Base-by-base conservation (phyloP, 371 early-diverging fungal genomes). In the Phascolomyces articulosus region DNA sequence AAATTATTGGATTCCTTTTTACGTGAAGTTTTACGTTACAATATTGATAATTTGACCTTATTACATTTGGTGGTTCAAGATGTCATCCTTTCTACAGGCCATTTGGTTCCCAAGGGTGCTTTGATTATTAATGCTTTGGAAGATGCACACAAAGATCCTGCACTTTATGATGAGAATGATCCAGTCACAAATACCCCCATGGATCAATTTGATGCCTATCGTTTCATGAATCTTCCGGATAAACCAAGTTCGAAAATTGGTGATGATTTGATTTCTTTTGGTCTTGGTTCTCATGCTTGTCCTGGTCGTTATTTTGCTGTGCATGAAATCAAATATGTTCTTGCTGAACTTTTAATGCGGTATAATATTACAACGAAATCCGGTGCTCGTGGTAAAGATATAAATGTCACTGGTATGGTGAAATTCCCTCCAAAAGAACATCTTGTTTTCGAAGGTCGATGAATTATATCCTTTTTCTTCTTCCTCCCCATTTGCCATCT, bases 251-350 rank as follows among this genome's bases (percentile, higher is more conserved):
- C 73, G 1, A 74, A 66, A 2, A 47, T 69, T 4, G 60, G 54
- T 18, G 20, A 28, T 3, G 54, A 62, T 31, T 38, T 53, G 1
- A 24, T 51, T 24, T 40, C 51, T 4, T 44, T 68, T 48, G 73
- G 68, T 3, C n/a, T 67, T 9, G 67, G 69, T 4, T 29, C 47
- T 40, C 51, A 51, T 51, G 44, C 44, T 18, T 51, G 85, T 55
- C 85, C 85, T 40, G 85, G 85, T 23, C 65, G 85, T 9, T 82
- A 65, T 60, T 73, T 84, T 63, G 85, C 85, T 8, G 68, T 74
- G 8, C 74, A 76, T 10, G 81, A 84, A 48, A 72, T 84, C 58
- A 81, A 80, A 38, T 72, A 72, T 58, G 23, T 74, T 3, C 15
- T 77, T 54, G 71, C 67, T 21, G 73, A 73, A 47, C 55, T 76